Base-by-base conservation (phyloP, 1,284 basidiomycete genomes). In the Vanrija sp. region DNA sequence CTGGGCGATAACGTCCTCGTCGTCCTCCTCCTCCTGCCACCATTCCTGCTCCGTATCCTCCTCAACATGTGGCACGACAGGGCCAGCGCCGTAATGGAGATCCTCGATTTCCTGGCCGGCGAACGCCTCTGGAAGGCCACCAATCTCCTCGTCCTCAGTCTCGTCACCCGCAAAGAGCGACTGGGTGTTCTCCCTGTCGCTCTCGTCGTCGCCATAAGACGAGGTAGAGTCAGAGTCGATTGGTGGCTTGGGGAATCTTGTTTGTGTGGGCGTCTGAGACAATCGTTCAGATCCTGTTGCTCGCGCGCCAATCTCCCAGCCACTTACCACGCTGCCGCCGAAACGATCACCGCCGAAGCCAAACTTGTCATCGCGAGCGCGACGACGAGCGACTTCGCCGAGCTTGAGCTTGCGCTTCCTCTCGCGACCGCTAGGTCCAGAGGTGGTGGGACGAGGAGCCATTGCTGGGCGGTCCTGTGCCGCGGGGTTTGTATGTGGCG, bases 51-150 rank as follows among this genome's bases (percentile, higher is more conserved):
- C 45, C 3, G 51, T 54, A n/a, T 63, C 53, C 10, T 59, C 52
- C 31, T 69, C 67, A 22, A 64, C 44, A 22, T 66, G 62, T 12
- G 60, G 47, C 41, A 69, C 71, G 3, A 53, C 41, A 10, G 54
- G 56, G 20, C 67, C 69, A 0, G 64, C 68, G 22, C 72, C 72
- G 47, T 74, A 74, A 8, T 63, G 65, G 41, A 74, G 61, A 62
- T 74, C 72, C 49, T 74, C 72, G 23, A 74, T 64, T 42, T 72
- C 69, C 42, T 74, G 71, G 9, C 72, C 72, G 5, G 65, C 64
- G 45, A 71, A 69, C 4, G 66, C 67, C 23, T 68, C 66, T 0
- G 69, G 72, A 19, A 74, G 51, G 20, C 65, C 62, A 7, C 56
- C 55, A 41, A 62, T 57, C 22, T 56, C 49, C 24, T 71, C 68